These are phyloP conservation scores for Saturnispora besseyi DNA, from an alignment of 805 yeast genomes.

Conservation along the genomic window DNA sequence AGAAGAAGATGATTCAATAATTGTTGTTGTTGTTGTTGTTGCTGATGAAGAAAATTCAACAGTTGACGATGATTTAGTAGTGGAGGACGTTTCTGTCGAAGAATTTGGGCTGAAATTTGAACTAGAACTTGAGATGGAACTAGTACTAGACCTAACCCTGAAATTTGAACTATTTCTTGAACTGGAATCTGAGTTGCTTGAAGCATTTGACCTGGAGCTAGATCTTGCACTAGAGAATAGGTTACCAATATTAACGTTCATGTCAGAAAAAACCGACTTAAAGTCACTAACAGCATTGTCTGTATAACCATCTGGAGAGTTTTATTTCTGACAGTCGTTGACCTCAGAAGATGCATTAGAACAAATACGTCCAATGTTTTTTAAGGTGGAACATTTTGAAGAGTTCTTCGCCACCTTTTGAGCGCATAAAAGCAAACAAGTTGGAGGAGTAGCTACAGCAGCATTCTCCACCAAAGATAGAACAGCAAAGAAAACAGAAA, in stretches of 20 bases:
- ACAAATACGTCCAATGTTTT: conserved; percentile 64
- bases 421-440: conserved; percentile 86
- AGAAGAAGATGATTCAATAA: no score
- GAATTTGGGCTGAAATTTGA: conserved; percentile 26
- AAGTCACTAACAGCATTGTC: conserved; percentile 53
- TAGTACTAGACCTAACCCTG: conserved; percentile 28
- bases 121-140: conserved; percentile 14
- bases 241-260: conserved; percentile 29
- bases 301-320: conserved; percentile 59
- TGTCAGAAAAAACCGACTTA: conserved; percentile 38
- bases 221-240: conserved; percentile 18
- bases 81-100: conserved; percentile 19
- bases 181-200: conserved; percentile 26
- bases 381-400: conserved; percentile 47
- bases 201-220: conserved; percentile 24
- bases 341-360: conserved; percentile 43
- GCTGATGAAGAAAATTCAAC: conserved; percentile 5
- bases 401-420: conserved; percentile 51
- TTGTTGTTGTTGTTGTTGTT: no score
- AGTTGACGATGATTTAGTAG: conserved; percentile 20
- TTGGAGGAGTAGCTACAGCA: conserved; percentile 67
- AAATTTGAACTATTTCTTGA: conserved; percentile 25
- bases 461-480: conserved; percentile 10
- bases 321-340: conserved; percentile 51
- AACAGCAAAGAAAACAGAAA: no score